phyloP scores from a whole-genome alignment of 257 asterid species.

The Sherardia arvensis region DNA sequence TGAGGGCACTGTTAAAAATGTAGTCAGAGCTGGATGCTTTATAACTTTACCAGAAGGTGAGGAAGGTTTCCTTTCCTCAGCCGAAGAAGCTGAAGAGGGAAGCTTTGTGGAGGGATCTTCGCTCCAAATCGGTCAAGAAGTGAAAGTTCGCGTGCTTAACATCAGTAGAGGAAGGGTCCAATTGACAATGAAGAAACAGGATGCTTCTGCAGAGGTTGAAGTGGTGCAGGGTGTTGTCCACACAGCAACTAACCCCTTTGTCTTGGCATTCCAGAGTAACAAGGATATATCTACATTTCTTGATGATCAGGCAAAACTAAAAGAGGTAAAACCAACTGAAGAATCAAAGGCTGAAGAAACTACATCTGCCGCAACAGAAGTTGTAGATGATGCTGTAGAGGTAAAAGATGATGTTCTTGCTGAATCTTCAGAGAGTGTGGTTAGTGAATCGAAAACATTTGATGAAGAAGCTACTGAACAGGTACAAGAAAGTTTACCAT shows the following conservation, averaged over 20 bases:
- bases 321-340: slow-evolving; percentile 28
- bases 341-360: slow-evolving; percentile 10
- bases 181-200: slow-evolving; percentile 85
- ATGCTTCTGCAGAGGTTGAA: slow-evolving; percentile 46
- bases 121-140: slow-evolving; percentile 72
- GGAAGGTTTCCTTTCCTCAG: slow-evolving; percentile 83
- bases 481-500: slow-evolving; percentile 29
- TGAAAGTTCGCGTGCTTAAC: slow-evolving; percentile 78
- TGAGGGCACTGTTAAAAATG: slow-evolving; percentile 76
- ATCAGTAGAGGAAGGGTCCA: slow-evolving; percentile 70
- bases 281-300: slow-evolving; percentile 61
- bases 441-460: slow-evolving; percentile 18
- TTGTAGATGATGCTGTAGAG: slow-evolving; percentile 12
- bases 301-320: slow-evolving; percentile 52
- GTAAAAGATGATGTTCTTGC: slow-evolving; percentile 22
- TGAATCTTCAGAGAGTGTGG: slow-evolving; percentile 16
- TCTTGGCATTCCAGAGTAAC: slow-evolving; percentile 61
- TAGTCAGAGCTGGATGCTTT: slow-evolving; percentile 74
- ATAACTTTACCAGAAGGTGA: slow-evolving; percentile 91
- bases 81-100: slow-evolving; percentile 66
- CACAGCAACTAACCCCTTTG: slow-evolving; percentile 76
- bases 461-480: slow-evolving; percentile 24
- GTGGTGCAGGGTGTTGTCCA: slow-evolving; percentile 48
- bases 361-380: slow-evolving; percentile 11
- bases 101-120: slow-evolving; percentile 65